Evolutionary conservation across 1,284 basidiomycete species (phyloP).

Genomic region (Puccinia triticina): DNA sequence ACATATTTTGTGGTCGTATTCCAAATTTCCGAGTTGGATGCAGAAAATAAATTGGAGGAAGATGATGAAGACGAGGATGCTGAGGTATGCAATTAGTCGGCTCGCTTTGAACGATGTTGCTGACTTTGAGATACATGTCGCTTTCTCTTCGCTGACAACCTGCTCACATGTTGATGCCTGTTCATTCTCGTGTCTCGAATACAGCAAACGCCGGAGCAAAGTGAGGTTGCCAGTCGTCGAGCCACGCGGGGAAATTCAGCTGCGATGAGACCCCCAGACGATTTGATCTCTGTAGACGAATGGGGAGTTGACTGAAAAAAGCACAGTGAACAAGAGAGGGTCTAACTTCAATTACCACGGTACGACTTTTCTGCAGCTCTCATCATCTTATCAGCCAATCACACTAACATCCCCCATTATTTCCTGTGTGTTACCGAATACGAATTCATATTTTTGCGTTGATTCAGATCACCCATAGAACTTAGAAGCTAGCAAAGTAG

Average conservation of each 20-base stretch:
- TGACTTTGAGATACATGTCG: too few relatives aligned
- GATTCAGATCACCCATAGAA: not conserved
- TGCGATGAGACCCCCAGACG: constrained; percentile 41
- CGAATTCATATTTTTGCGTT: not conserved
- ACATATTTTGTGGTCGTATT: constrained; percentile 38
- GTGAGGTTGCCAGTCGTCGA: constrained; percentile 38
- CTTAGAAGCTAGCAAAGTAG: not conserved
- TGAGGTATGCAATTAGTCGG: constrained; percentile 31
- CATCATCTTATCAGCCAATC: too few relatives aligned
- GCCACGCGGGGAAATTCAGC: constrained; percentile 48
- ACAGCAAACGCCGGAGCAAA: constrained; percentile 50
- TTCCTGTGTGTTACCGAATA: not conserved
- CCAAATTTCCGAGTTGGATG: constrained; percentile 25
- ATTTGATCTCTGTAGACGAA: constrained; percentile 21
- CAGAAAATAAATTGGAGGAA: constrained; percentile 31
- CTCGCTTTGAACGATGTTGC: too few relatives aligned
- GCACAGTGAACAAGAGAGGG: not conserved
- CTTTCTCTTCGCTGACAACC: not conserved
- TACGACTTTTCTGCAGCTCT: too few relatives aligned
- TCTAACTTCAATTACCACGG: too few relatives aligned
- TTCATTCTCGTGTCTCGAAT: not conserved
- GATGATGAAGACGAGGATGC: constrained; percentile 46
- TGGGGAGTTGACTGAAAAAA: constrained; percentile 34
- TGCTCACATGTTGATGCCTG: not conserved
- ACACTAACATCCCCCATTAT: too few relatives aligned